Evolutionary conservation across 306 rosid genomes (phyloP), one percentile per base, ranked within the genome.

Genomic region (Vigna angularis): DNA sequence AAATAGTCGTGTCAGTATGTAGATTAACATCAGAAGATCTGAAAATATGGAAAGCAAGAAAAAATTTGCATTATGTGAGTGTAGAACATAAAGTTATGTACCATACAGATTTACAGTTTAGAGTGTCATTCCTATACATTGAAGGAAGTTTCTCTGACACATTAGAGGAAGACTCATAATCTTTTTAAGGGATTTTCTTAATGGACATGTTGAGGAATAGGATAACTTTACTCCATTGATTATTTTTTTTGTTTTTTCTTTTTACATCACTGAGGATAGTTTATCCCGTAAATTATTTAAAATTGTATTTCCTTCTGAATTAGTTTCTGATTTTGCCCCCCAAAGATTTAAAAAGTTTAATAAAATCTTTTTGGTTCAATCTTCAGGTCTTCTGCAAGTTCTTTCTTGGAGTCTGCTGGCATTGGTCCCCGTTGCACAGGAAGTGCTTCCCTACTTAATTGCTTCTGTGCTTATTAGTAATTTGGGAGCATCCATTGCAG

Each of bases 401-500:
- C 55, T 92, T 42, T 89, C 98, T 28, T 94, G 98, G 97, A 90
- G 88, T 47, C 76, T 90, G 82, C 80, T 94, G 13, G 89, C 98
- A 52, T 71, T 85, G n/a, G 81, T 76, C 59, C 95, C 95, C 18
- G 76, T 74, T 50, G 89, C 89, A 22, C 85, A 90, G 11, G 82
- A 85, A 70, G 85, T 80, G 30, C 93, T 94, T 81, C 85, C 91
- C 20, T 22, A 84, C 75, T 75, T 94, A 65, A 79, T 91, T 84
- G 88, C 75, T 3, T 77, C 85, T 62, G 89, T 86, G 70, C 95
- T 94, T 81, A 88, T 94, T 66, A 85, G 98, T 74, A 92, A 94
- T 83, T 84, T 92, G 17, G 97, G 98, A 74, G 98, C 97, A 56
- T 94, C 98, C 14, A 74, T 94, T 53, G 83, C 95, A 24, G 97